Base-by-base conservation (phyloP, 441 rosid species). In the Adansonia grandidieri region DNA sequence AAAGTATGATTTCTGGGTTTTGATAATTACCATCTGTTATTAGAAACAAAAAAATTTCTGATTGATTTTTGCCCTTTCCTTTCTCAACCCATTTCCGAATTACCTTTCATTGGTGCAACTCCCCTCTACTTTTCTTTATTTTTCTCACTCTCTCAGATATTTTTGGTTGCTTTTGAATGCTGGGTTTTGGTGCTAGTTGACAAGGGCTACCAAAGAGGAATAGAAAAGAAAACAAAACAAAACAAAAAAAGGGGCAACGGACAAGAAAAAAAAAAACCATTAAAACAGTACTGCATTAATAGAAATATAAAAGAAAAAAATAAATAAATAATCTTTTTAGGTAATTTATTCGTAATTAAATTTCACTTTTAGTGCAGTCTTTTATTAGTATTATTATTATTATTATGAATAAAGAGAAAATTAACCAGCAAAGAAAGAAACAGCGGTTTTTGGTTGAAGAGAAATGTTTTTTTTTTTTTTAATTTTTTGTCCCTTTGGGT, bases 21-120 rank as follows among this genome's bases (percentile, higher is more conserved):
- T 10, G 32, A 24, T 51, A 6, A 80, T 56, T 19, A 74, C 68
- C 72, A 69, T 78, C 73, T 40, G 48, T 22, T 24, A 57, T 8
- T 17, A 51, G 61, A 70, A 40, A 68, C 17, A 44, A 44, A 56
- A 40, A 6, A 42, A 4, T 37, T 20, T 51, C 28, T 24, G 22
- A 17, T 28, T 64, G 45, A 77, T 72, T 42, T 71, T 58, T 14
- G 63, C 60, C 61, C 72, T 9, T 19, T 45, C 44, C 19, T 37
- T 1, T 42, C 66, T 79, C 74, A 83, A 53, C 81, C 88, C 88
- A 83, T 83, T 66, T 53, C 64, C 50, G 64, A 64, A 69, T 77
- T 86, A 83, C 77, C 86, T 81, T 74, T 67, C 9, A 2, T 37
- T 50, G 17, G 20, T 73, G 76, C 54, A 2, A 44, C 60, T 42